phyloP scores from a whole-genome alignment of 192 early-diverging fungal species.

The Chytriomyces sp. region DNA sequence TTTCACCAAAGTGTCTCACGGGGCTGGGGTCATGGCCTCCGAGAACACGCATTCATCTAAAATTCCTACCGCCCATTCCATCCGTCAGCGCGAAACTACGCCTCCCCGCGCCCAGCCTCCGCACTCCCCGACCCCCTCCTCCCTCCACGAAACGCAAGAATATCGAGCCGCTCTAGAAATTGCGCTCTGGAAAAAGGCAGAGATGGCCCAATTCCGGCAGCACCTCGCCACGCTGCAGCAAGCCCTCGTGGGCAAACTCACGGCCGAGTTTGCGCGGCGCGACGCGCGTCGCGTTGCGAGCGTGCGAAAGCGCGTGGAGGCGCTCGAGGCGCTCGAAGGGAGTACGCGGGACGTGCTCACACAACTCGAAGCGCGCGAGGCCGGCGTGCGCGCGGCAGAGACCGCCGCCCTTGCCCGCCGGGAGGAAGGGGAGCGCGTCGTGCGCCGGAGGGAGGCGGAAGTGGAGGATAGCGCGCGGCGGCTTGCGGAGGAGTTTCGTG shows the following conservation, averaged over 20 bases:
- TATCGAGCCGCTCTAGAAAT: constrained; percentile 55
- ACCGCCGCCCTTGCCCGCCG: constrained; percentile 5
- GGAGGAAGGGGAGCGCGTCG: constrained; percentile 28
- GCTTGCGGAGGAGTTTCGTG: constrained; percentile 42
- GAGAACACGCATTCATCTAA: neutral
- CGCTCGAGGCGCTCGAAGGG: constrained; percentile 34
- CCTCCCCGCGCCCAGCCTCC: neutral
- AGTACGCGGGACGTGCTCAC: constrained; percentile 24
- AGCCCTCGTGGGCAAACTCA: constrained; percentile 35
- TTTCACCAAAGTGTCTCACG: neutral
- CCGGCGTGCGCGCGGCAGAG: constrained; percentile 20
- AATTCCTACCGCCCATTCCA: neutral
- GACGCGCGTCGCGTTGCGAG: constrained; percentile 36
- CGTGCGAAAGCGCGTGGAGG: constrained; percentile 27
- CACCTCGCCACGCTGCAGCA: constrained; percentile 39
- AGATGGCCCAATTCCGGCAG: constrained; percentile 44
- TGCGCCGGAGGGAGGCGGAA: constrained; percentile 12
- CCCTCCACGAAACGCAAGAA: constrained; percentile 45
- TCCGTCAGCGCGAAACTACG: neutral
- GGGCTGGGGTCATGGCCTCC: neutral
- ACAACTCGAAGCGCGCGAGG: constrained; percentile 38
- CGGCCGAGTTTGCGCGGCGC: constrained; percentile 39
- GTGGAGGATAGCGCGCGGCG: constrained; percentile 35
- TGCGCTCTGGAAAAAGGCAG: constrained; percentile 50
- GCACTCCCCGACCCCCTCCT: neutral